Base-by-base conservation (phyloP, 2,329 filamentous ascomycete genomes). In the Alternaria atra region DNA sequence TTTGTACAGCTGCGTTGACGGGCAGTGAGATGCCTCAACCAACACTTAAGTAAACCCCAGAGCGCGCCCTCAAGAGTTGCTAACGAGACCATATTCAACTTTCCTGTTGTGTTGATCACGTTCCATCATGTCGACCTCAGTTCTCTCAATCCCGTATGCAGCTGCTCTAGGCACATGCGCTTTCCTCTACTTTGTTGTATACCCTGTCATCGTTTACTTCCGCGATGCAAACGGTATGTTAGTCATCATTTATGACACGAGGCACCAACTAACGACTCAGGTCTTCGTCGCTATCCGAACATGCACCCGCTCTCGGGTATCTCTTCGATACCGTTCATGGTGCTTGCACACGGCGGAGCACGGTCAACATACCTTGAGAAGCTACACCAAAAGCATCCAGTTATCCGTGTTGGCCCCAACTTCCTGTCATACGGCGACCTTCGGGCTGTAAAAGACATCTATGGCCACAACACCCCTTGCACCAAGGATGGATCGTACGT, bases 391-490 rank as follows among this genome's bases (percentile, higher is more conserved):
- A 81, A 79, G 48, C 66, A 82, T 35, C 83, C 83, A 0, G 78
- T 86, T 30, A 72, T 77, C 34, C 73, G 75, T 12, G 72, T 63
- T 27, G 72, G 74, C 6, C 73, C 75, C 8, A 76, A 74, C 52
- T 64, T 71, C 6, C 66, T 77, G 8, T 76, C 72, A 3, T 77
- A 74, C 40, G 73, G 74, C 5, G 71, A 75, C 30, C 34, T 71
- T 9, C 71, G 72, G 29, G 73, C 73, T 9, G 83, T 84, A 66
- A 84, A 84, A 44, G 82, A 84, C 37, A 84, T 84, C 50, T 84
- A 84, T 59, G 83, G 82, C 25, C 84, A 86, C 61, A 81, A 81
- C 44, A 82, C 84, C 2, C 80, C 79, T 29, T 85, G 83, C 64
- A 78, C 74, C 39, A 86, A 87, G 66, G 84, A 84, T 23, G 73